Base-by-base conservation (phyloP, 139 green algal species). In the Chlorella sp. region DNA sequence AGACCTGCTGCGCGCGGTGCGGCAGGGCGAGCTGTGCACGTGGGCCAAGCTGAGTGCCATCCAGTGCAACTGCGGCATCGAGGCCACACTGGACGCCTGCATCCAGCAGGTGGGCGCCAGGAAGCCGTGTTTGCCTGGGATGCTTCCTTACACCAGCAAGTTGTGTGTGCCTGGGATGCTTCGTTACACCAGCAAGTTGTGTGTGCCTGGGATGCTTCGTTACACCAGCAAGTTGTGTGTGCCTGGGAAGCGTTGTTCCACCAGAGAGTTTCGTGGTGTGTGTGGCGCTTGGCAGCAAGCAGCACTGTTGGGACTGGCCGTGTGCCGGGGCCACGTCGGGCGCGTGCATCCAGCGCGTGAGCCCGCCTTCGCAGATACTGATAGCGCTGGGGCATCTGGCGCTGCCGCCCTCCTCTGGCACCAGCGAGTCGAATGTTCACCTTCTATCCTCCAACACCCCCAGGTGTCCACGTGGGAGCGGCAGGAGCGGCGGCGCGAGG, bases 21-120 rank as follows among this genome's bases (percentile, higher is more conserved):
- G 75, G 62, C 78, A 90, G 77, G 95, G 96, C 51, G 95, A 98
- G 93, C 77, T 93, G 54, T 87, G 87, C 34, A 94, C 95, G 19
- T 98, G 96, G 96, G 87, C 94, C 77, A 96, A 96, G 90, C 91
- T 98, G 84, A 87, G 87, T 19, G 95, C 94, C 51, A 97, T 98
- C 82, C 92, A 98, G 90, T 92, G 89, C 87, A 98, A 98, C 88
- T 98, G 95, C 88, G 93, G 90, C 54, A 96, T 98, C 36, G 96
- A 98, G 93, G 89, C 91, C 30, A 95, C 92, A 24, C 88, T 98
- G 76, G 96, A 98, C 89, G 90, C 88, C 44, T 97, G 94, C 89
- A 85, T 98, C 81, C 87, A 87, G 38, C 46, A 89, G 70, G 82
- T 97, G 28, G 34, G 73, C 20, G 43, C n/a, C 11, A 46, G 44